These are phyloP conservation scores for Orbilia brochopaga DNA, from an alignment of 2,329 filamentous ascomycete genomes.

Conservation along the genomic window DNA sequence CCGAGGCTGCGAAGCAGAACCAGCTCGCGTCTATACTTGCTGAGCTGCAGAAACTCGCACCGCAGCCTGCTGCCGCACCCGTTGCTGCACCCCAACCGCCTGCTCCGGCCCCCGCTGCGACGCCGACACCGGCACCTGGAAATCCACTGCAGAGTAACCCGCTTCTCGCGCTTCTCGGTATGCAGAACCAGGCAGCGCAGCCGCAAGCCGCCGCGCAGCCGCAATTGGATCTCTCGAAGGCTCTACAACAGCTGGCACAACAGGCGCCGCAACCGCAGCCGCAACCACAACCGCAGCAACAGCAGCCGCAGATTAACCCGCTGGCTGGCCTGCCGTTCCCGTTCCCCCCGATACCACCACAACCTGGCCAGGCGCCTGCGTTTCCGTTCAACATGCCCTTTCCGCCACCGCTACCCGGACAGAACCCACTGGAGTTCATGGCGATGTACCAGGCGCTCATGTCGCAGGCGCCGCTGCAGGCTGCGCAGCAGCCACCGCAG, in stretches of 20 bases:
- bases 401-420: conserved; percentile 36
- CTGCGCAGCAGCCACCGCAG: conserved; percentile 11
- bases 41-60: conserved; percentile 35
- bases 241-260: conserved; percentile 29
- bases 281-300: conserved; percentile 6
- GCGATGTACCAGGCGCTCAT: conserved; percentile 47
- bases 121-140: conserved; percentile 13
- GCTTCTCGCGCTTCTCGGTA: conserved; percentile 34
- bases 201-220: conserved; percentile 23
- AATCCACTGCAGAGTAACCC: conserved; percentile 36
- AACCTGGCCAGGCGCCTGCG: conserved; percentile 38
- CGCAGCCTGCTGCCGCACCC: conserved; percentile 8
- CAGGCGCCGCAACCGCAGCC: conserved; percentile 15
- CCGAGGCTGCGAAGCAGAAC: conserved; percentile 24
- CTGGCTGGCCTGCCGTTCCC: conserved; percentile 32
- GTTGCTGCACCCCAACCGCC: conserved; percentile 16
- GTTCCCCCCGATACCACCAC: conserved; percentile 32
- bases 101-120: conserved; percentile 21
- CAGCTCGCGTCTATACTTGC: conserved; percentile 43
- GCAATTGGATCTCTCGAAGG: conserved; percentile 23
- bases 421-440: conserved; percentile 44
- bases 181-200: conserved; percentile 33
- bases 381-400: conserved; percentile 48
- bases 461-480: conserved; percentile 10
- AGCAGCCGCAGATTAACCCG: conserved; percentile 23